Base-by-base conservation (phyloP, 1,139 yeast genomes). In the Wickerhamiella infanticola region DNA sequence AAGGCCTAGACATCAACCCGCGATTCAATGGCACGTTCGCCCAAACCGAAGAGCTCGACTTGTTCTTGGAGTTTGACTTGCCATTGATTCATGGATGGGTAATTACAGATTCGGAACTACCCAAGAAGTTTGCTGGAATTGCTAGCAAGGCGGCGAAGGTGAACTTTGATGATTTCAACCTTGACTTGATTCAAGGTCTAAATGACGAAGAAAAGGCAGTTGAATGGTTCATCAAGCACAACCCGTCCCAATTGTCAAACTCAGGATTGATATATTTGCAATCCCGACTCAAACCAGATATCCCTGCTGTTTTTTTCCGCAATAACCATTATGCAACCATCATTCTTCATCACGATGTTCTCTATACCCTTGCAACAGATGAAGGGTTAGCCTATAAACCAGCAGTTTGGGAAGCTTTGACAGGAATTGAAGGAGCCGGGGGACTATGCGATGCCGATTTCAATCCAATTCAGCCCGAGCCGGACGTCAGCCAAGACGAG, bases 1-100 rank as follows among this genome's bases (percentile, higher is more conserved):
- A 79, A 0, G 96, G 96, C 0, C 66, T 86, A 42, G 73, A 76
- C 43, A 79, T 86, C 9, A 77, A 85, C 55, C 88, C 94, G 0
- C 68, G 72, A 35, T 74, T 88, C 53, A 72, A 75, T 53, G 90
- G 90, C 1, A 62, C 71, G 0, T 81, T 82, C 53, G 72, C 70
- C n/a, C 61, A 64, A 4, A 64, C 67, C 5, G 63, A 62, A 3
- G 75, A 68, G 45, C 54, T 70, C 55, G 59, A 67, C 1, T 53
- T 75, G 4, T 74, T 75, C 25, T 33, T 25, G 3, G 40, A 48
- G 24, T 51, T 53, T 31, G 46, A 39, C 3, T 37, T 53, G 2
- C 46, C 39, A 2, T 39, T 53, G 9, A 49, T 51, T 4, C 56
- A 53, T 35, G 52, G 55, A 4, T 53, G 56, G 56, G 53, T 53